phyloP scores from a whole-genome alignment of 129 eudicot species.

The Saposhnikovia divaricata region DNA sequence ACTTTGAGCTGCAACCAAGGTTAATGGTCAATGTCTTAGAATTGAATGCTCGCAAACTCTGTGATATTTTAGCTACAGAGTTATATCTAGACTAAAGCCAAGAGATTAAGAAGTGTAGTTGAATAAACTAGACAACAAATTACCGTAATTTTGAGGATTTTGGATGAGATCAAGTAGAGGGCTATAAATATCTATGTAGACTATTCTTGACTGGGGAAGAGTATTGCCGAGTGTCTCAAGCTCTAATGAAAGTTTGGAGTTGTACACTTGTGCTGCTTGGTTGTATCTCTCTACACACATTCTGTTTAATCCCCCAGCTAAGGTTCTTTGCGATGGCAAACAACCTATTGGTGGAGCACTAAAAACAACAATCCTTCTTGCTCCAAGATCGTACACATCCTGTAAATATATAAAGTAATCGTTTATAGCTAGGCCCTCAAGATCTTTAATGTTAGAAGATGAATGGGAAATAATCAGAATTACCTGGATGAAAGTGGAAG shows the following conservation, averaged over 20 bases:
- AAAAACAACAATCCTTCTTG: not conserved
- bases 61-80: too few relatives aligned
- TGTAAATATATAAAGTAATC: not conserved
- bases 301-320: conserved; percentile 3
- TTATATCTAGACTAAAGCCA: not conserved
- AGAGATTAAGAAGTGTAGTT: not conserved
- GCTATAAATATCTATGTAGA: conserved; percentile 22
- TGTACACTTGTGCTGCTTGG: conserved; percentile 1
- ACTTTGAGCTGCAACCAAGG: too few relatives aligned
- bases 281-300: not conserved
- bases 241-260: not conserved
- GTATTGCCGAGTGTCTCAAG: not conserved
- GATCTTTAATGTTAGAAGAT: too few relatives aligned
- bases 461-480: too few relatives aligned
- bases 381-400: not conserved
- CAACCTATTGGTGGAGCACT: conserved; percentile 8
- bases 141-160: conserved; percentile 23
- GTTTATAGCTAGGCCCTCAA: not conserved
- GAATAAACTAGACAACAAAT: not conserved
- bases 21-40: too few relatives aligned
- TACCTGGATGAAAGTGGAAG: conserved; percentile 59
- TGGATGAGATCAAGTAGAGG: conserved; percentile 16
- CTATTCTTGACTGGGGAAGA: conserved; percentile 2
- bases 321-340: not conserved
- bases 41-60: too few relatives aligned